phyloP scores from a whole-genome alignment of 31 red algal species.

The Asparagopsis taxiformis region DNA sequence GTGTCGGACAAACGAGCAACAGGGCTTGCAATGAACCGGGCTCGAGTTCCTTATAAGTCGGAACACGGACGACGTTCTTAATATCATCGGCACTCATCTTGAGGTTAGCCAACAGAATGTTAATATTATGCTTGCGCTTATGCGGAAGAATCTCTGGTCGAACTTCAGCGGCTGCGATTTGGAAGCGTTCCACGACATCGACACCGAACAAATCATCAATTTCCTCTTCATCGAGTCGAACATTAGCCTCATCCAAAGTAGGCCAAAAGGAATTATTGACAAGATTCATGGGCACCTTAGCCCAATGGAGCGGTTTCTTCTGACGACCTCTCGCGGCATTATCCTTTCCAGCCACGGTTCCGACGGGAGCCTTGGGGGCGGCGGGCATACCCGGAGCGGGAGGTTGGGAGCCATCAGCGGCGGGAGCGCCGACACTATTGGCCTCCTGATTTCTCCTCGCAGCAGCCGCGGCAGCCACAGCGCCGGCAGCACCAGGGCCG shows the following conservation, averaged over 20 bases:
- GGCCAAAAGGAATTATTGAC: conserved; percentile 74
- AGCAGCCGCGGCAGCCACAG: conserved; percentile 46
- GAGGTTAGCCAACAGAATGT: conserved; percentile 82
- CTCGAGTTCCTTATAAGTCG: conserved; percentile 79
- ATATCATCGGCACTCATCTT: conserved; percentile 83
- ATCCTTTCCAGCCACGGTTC: conserved; percentile 55
- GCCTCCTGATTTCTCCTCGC: conserved; percentile 35
- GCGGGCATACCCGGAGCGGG: conserved; percentile 21
- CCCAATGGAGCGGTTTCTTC: conserved; percentile 93
- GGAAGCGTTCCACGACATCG: conserved; percentile 56
- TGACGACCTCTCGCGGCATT: conserved; percentile 60
- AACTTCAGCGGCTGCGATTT: conserved; percentile 62
- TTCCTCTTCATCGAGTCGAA: conserved; percentile 69
- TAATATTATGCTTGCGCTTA: conserved; percentile 91
- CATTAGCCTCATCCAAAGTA: conserved; percentile 72
- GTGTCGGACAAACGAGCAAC: conserved; percentile 82
- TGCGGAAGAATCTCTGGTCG: conserved; percentile 81
- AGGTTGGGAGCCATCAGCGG: conserved; percentile 11
- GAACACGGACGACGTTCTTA: conserved; percentile 65
- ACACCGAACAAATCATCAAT: conserved; percentile 88
- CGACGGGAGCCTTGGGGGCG: conserved; percentile 49
- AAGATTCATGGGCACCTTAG: conserved; percentile 81
- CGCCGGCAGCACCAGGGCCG: conserved; percentile 26
- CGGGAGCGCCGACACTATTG: conserved; percentile 19
- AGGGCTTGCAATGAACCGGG: conserved; percentile 74